Conservation (phyloP, 345 rosid genomes). For the Populus nigra region DNA sequence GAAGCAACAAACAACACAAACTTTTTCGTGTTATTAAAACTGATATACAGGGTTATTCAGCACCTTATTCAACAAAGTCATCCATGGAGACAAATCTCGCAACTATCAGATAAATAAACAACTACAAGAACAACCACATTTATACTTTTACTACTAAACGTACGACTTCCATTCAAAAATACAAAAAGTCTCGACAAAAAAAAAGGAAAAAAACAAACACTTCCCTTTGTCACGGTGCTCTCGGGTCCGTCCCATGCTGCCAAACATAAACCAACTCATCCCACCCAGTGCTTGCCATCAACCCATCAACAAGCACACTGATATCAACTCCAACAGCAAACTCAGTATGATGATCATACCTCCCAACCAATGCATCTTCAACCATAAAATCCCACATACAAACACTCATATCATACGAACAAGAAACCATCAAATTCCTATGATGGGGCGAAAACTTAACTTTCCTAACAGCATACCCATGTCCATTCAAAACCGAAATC, state of each 20-base stretch:
- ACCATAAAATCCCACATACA: conserved; percentile 87
- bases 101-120: background rate
- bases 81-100: background rate
- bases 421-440: conserved; percentile 66
- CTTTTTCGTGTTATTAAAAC: conserved; percentile 4
- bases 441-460: conserved; percentile 86
- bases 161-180: background rate
- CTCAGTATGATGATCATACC: conserved; percentile 86
- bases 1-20: background rate
- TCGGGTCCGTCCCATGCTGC: conserved; percentile 92
- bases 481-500: conserved; percentile 69
- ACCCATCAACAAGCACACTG: conserved; percentile 93
- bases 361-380: conserved; percentile 79
- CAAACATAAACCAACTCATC: conserved; percentile 87
- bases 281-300: conserved; percentile 91
- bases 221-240: conserved; percentile 48
- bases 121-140: background rate
- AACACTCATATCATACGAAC: conserved; percentile 87
- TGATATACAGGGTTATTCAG: conserved; percentile 4
- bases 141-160: background rate
- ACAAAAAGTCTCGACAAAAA: background rate
- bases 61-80: background rate
- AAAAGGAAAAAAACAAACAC: background rate
- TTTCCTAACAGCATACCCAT: conserved; percentile 78
- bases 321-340: conserved; percentile 83